Evolutionary conservation across 805 yeast genomes (phyloP), one percentile per base, ranked within the genome.

Genomic region (Hanseniaspora nectarophila): DNA sequence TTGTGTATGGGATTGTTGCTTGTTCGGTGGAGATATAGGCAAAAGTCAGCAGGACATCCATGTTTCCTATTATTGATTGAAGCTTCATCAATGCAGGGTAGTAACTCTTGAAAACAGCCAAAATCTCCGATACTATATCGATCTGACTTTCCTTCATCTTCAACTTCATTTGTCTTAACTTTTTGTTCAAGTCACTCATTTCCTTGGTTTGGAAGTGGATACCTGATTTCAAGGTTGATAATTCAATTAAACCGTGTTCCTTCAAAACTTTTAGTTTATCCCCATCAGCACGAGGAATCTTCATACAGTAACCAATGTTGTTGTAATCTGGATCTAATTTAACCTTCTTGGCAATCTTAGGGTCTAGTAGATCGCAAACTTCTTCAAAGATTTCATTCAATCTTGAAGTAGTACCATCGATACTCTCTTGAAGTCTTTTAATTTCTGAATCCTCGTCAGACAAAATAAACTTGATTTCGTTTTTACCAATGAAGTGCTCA

Each of bases 211-310:
- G 87, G 71, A 92, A 92, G 64, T 74, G 87, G 4, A 90, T 90
- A 54, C 99, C 99, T 1, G 96, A 95, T 63, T 92, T 92, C 29
- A 87, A 94, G 0, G 97, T 90, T 48, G 88, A 85, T 42, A 90
- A 70, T 64, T 92, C 97, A 63, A 81, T 89, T 37, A 76, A 73
- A 53, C 71, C 72, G 26, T 61, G 63, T 42, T 65, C 62, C 0
- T 69, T 65, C 45, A 71, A 68, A 12, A 75, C 76, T 59, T 97
- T 77, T 54, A 92, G 71, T 20, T 84, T 81, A 10, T 82, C 73
- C 2, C 95, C 89, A 61, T 92, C 97, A 53, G 78, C 81, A 65
- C 98, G 77, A 1, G 98, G 92, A 21, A 92, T 76, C 59, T 97
- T 74, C 74, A 90, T 78, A 65, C 96, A 87, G 95, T 95, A 89